Percentiles rank a stretch among this genome's conserved stretches.
phyloP scores from a whole-genome alignment of 2,329 filamentous ascomycete genomes.

The Neofusicoccum sp. region DNA sequence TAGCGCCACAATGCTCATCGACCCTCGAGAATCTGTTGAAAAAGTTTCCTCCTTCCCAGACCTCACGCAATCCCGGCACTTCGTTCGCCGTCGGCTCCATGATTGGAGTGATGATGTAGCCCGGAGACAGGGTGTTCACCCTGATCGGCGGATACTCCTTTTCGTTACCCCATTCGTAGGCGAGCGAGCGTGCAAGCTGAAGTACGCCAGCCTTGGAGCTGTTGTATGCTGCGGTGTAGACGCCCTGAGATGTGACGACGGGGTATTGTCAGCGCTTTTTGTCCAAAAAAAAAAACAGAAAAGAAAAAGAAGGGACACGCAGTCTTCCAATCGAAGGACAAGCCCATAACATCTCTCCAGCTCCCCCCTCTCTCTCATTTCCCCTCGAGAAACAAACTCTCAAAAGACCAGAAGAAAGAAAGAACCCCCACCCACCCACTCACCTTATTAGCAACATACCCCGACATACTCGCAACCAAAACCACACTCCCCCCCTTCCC shows the following conservation, averaged over 20 bases:
- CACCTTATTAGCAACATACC: conserved; percentile 36
- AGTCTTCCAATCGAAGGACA: neutral
- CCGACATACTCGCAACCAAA: conserved; percentile 43
- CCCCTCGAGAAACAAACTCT: too few species aligned
- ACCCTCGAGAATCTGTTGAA: conserved; percentile 36
- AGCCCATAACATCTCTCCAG: too few species aligned
- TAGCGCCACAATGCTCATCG: conserved; percentile 29
- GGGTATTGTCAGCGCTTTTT: too few species aligned
- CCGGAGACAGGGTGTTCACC: conserved; percentile 57
- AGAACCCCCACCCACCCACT: too few species aligned
- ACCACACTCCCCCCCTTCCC: conserved; percentile 41
- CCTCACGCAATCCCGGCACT: conserved; percentile 34
- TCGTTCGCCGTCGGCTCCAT: conserved; percentile 31
- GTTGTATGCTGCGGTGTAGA: conserved; percentile 53
- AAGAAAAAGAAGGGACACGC: too few species aligned
- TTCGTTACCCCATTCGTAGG: conserved; percentile 56
- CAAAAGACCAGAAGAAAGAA: too few species aligned
- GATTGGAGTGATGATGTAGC: conserved; percentile 54
- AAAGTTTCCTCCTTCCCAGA: conserved; percentile 39
- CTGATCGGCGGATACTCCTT: conserved; percentile 45
- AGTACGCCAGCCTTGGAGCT: conserved; percentile 58
- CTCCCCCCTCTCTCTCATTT: too few species aligned
- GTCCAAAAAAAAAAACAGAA: too few species aligned
- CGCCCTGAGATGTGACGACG: conserved; percentile 29
- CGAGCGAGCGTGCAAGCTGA: conserved; percentile 54